Base-by-base conservation (phyloP, 768 basidiomycete genomes). In the Calvatia gigantea region DNA sequence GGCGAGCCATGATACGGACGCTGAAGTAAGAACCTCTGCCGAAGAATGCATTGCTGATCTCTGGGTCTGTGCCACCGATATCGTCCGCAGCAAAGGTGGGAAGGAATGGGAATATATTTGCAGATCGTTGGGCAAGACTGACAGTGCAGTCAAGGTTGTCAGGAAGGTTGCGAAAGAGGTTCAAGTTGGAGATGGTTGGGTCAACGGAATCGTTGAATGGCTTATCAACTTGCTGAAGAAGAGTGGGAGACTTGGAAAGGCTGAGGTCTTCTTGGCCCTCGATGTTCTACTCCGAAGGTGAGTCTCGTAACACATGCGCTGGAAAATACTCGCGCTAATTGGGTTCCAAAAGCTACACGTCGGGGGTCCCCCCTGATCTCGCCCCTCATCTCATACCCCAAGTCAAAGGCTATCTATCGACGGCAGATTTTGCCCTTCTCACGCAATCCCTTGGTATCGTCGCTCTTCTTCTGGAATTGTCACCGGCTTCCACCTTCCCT, bases 71-170 rank as follows among this genome's bases (percentile, higher is more conserved):
- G 92, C 94, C 1, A 86, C 89, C 0, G 91, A 94, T 44, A 69
- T 84, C 12, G 77, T 91, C 32, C 78, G 69, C 60, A 67, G 70
- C 1, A 88, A 87, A 66, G 81, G 81, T 38, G 77, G 82, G 50
- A 82, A 81, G 61, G 91, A 94, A 62, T 94, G 91, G 91, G 88
- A 90, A 39, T 81, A 77, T 23, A 85, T 94, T 49, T 87, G 88
- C 63, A 79, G 87, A 58, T 74, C 77, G 1, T 81, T 82, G 0
- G 89, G 88, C 1, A 83, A 87, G 63, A 84, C 85, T 1, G 84
- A 87, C 8, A 82, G 84, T 29, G 86, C 87, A 17, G 87, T 98
- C 47, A 84, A 77, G 60, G 91, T 93, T 31, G 87, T 97, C 47
- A 87, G 82, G 4, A 85, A 84, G 55, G 90, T 96, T n/a, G 91